Conservation (phyloP, 1,139 yeast species). For the Pichia cactophila region DNA sequence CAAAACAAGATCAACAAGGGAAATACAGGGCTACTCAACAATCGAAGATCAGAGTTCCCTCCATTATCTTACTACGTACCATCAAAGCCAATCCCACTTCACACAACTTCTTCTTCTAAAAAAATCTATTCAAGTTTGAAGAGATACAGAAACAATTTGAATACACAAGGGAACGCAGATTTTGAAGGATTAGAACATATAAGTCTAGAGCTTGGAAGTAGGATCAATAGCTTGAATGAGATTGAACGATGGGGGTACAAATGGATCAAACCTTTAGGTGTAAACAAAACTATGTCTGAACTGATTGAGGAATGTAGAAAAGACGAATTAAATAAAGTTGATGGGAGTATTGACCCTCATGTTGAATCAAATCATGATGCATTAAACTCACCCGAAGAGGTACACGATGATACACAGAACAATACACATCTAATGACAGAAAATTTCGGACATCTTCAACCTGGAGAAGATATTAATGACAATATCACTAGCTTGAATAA, state of each 20-base stretch:
- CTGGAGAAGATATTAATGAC: neutral
- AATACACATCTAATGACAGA: slow-evolving; percentile 11
- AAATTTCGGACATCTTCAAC: slow-evolving; percentile 10
- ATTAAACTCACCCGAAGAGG: neutral
- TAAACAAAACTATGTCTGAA: slow-evolving; percentile 44
- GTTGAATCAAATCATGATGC: neutral
- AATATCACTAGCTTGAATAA: neutral
- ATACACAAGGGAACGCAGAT: neutral
- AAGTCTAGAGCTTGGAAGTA: slow-evolving; percentile 19
- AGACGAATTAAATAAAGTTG: neutral
- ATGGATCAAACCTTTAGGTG: slow-evolving; percentile 47
- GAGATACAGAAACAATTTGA: slow-evolving; percentile 2
- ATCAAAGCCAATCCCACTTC: slow-evolving; percentile 7
- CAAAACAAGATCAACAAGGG: neutral
- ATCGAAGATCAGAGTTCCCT: slow-evolving; percentile 11
- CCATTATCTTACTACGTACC: slow-evolving; percentile 15
- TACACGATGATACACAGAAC: neutral
- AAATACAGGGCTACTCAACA: neutral
- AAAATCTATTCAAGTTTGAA: slow-evolving; percentile 1
- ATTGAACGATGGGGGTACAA: slow-evolving; percentile 43
- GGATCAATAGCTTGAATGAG: slow-evolving; percentile 33
- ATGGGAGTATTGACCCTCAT: neutral
- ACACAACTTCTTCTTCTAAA: slow-evolving; percentile 2
- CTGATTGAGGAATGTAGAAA: slow-evolving; percentile 24
- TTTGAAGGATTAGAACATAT: slow-evolving; percentile 22